Evolutionary conservation across 352 stramenopile genomes (phyloP).

Genomic region (Phytopythium kandeliae): DNA sequence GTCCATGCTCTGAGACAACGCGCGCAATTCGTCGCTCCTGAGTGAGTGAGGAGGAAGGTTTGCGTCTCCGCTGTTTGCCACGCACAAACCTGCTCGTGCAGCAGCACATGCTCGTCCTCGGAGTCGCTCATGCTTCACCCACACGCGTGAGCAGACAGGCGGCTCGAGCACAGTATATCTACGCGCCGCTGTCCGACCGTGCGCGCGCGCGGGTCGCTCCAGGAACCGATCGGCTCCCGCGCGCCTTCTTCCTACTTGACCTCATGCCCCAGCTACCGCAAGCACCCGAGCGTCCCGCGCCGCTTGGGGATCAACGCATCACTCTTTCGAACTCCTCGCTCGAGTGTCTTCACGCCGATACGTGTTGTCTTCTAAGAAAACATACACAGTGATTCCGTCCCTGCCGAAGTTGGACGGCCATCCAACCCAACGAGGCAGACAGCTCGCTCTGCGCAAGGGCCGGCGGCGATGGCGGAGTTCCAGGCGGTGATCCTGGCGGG

Average conservation of each 20-base stretch:
- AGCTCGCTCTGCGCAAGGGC: neutral
- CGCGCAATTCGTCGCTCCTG: neutral
- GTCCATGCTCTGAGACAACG: constrained; percentile 57
- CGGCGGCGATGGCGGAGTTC: constrained; percentile 62
- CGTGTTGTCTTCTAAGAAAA: too few species aligned
- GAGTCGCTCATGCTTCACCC: constrained; percentile 42
- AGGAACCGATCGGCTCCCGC: neutral
- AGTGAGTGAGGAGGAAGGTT: too few species aligned
- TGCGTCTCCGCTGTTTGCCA: too few species aligned
- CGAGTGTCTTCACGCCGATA: neutral
- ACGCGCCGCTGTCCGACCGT: neutral
- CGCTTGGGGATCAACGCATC: neutral
- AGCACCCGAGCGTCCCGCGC: neutral
- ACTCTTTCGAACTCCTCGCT: neutral
- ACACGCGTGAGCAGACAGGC: neutral
- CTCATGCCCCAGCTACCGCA: neutral
- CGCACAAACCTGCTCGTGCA: constrained; percentile 62
- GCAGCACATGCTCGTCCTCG: constrained; percentile 39
- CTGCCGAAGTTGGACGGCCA: too few species aligned
- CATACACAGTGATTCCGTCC: too few species aligned
- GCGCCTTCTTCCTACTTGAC: too few species aligned
- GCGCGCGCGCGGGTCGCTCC: neutral
- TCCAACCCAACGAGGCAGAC: neutral
- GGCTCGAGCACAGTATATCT: neutral
- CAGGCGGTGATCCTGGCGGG: constrained; percentile 80